Evolutionary conservation across 768 basidiomycete genomes (phyloP), one percentile per base, ranked within the genome.

Genomic region (Kwoniella sp.): DNA sequence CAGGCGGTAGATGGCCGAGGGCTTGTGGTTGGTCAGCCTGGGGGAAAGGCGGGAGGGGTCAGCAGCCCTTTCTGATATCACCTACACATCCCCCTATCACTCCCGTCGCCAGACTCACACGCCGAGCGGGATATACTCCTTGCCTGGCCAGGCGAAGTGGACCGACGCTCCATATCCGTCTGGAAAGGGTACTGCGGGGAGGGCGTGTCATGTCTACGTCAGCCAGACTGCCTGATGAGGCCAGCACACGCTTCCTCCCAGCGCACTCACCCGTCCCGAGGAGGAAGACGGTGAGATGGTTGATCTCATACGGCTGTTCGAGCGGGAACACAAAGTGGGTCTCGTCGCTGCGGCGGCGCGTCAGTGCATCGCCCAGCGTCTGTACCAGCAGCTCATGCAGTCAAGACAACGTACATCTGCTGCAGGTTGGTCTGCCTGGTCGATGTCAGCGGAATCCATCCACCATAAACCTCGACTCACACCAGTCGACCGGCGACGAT

Each of bases 381-480:
- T 3, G 2, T 31, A 11, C 0, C 19, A 14, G 42, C 4, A 36
- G 3, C n/a, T n/a, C 2, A 19, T 15, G 11, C 28, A 27, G 23
- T 19, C 0, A 9, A 10, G 28, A 10, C 25, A 9, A 48, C 67
- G 4, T 42, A 70, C 58, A 73, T 63, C 41, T 73, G 72, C 42
- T 73, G 72, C 12, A 73, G 53, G 50, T 73, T 73, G 7, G 72
- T 73, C 55, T 73, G 72, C 20, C 72, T 73, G 59, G 40, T 46
- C 26, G 23, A 37, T 28, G 41, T 11, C 23, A 25, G 23, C 27
- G 14, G 39, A 17, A 31, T 22, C 12, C 31, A 8, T 8, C 31
- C n/a, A 23, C 14, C 11, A 3, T 31, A 26, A 34, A 34, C 4
- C 15, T 8, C 9, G 31, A 59, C 70, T 60, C 38, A 73, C 72